A percentile compares a stretch with the other conserved stretches of the same genome.
phyloP scores from a whole-genome alignment of 805 yeast species.

The Saccharomycopsis amapae region DNA sequence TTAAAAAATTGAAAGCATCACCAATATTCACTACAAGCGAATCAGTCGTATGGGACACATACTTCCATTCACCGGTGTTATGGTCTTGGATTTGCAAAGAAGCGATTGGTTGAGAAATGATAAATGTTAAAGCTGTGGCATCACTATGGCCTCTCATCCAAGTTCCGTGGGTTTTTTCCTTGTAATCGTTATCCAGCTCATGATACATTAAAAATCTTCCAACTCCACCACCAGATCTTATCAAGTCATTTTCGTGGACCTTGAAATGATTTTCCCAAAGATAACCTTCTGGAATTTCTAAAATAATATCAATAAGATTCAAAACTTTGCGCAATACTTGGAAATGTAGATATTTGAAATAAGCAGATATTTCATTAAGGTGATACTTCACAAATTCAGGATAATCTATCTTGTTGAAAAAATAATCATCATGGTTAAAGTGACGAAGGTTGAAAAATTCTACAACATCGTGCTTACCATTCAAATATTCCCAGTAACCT shows the following conservation, averaged over 20 bases:
- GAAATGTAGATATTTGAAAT: conserved; percentile 33
- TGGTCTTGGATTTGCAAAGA: conserved; percentile 35
- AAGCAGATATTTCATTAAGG: conserved; percentile 35
- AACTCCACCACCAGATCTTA: conserved; percentile 34
- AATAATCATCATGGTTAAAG: conserved; percentile 31
- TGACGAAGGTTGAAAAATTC: conserved; percentile 39
- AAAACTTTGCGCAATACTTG: conserved; percentile 33
- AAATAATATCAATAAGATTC: conserved; percentile 36
- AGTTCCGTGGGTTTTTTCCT: conserved; percentile 31
- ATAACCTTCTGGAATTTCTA: conserved; percentile 42
- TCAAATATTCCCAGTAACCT: conserved; percentile 42
- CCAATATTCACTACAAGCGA: conserved; percentile 37
- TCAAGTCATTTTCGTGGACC: conserved; percentile 28
- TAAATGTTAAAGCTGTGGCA: conserved; percentile 35
- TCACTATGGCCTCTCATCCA: conserved; percentile 46
- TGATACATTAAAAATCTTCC: conserved; percentile 35
- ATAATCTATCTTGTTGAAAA: conserved; percentile 26
- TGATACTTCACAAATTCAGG: conserved; percentile 38
- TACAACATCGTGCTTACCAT: conserved; percentile 38
- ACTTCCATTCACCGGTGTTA: conserved; percentile 31
- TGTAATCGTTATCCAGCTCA: conserved; percentile 29
- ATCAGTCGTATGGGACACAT: conserved; percentile 32
- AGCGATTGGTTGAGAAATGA: conserved; percentile 35
- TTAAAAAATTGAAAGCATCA: conserved; percentile 35
- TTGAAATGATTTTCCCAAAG: conserved; percentile 33